Base-by-base conservation (phyloP, 2,329 filamentous ascomycete species). In the Xylariaceae sp. region DNA sequence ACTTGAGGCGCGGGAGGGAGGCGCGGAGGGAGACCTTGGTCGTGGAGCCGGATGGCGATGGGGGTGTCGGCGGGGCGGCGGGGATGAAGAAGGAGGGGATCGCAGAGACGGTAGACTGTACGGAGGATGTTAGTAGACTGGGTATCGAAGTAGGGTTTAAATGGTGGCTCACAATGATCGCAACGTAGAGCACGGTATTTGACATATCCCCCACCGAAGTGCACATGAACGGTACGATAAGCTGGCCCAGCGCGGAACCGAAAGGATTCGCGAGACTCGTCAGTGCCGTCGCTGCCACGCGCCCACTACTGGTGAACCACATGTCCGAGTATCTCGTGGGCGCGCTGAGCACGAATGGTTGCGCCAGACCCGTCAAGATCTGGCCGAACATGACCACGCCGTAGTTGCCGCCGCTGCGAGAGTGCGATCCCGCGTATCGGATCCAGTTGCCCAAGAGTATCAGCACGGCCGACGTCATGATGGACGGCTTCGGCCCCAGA, bases 241-340 rank as follows among this genome's bases (percentile, higher is more conserved):
- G 72, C 66, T 97, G 89, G 3, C 89, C 91, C 37, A 96, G 68
- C 6, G 91, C 91, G 17, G 86, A 90, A 12, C 91, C 91, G 38
- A 97, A 76, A 0, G 91, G 91, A 63, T 96, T 97, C 3, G 91
- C 88, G 43, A 97, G 67, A 45, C 83, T 90, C 17, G 85, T 83
- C 28, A 95, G 58, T 1, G 91, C 93, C 1, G 91, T 97, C 15
- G 91, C 91, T 40, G 85, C 84, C 11, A 95, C 87, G 41, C 93
- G 80, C 7, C 90, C 91, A 9, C 73, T 70, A 54, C 86, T 83
- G 2, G 88, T 90, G 66, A 97, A 97, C 93, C 93, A 97, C 45
- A 95, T 71, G 61, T 96, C 90, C 41, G 87, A 93, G 65, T 95
- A 98, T 47, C 88, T 75, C 0, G 93, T 91, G 1, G 93, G 91